Percentiles rank a stretch among this genome's conserved stretches.
Conservation (phyloP, 331 rosid species). For the Pyracantha coccinea region DNA sequence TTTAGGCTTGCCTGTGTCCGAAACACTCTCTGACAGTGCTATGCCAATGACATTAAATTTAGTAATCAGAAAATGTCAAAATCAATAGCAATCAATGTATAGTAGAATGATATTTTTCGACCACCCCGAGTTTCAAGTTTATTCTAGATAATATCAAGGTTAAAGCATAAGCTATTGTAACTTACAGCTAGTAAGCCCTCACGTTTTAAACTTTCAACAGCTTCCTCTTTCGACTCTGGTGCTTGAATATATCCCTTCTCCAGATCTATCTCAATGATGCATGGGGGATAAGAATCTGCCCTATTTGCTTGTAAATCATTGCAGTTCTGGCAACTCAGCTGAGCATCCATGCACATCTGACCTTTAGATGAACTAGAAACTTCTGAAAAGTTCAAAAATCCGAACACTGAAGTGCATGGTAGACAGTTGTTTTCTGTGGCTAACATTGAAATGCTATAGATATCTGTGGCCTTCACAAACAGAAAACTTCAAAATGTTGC, state of each 20-base stretch:
- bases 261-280: constrained; percentile 51
- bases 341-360: constrained; percentile 34
- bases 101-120: neutral
- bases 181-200: constrained; percentile 55
- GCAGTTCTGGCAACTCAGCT: constrained; percentile 49
- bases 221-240: constrained; percentile 47
- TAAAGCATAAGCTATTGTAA: constrained; percentile 8
- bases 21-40: constrained; percentile 53
- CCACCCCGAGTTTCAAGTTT: neutral
- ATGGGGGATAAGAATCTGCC: constrained; percentile 42
- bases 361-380: constrained; percentile 48
- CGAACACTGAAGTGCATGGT: constrained; percentile 41
- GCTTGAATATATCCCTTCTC: constrained; percentile 44
- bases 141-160: neutral
- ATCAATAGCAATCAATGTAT: neutral
- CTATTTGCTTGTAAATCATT: constrained; percentile 44
- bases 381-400: constrained; percentile 54
- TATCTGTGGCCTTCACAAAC: constrained; percentile 52
- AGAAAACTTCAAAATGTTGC: neutral
- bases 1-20: constrained; percentile 68
- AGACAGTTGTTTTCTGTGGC: constrained; percentile 36
- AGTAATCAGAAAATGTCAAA: neutral
- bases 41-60: constrained; percentile 10
- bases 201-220: constrained; percentile 48
- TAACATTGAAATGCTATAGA: constrained; percentile 51